Evolutionary conservation across 495 filamentous ascomycete genomes (phyloP).

Genomic region (Glutinoglossum americanum): DNA sequence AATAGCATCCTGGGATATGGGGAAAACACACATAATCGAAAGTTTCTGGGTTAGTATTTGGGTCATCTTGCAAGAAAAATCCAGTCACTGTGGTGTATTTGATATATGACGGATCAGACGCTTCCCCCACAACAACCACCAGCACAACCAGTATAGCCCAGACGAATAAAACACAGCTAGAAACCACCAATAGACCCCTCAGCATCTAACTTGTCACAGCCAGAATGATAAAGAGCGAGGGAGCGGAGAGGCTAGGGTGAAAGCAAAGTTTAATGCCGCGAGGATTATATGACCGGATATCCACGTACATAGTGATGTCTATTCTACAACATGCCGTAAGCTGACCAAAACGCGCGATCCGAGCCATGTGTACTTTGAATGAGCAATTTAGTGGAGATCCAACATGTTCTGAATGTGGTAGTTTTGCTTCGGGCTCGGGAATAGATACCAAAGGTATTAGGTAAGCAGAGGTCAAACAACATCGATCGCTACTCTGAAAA

Average conservation of each 20-base stretch:
- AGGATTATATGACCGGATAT: background rate
- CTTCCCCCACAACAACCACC: background rate
- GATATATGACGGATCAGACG: conserved; percentile 12
- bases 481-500: too few relatives aligned
- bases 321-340: background rate
- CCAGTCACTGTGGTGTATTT: conserved; percentile 44
- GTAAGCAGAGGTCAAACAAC: background rate
- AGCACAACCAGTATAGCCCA: background rate
- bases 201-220: background rate
- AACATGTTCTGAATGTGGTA: too few relatives aligned
- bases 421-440: too few relatives aligned
- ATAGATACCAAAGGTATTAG: background rate
- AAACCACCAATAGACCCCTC: background rate
- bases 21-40: conserved; percentile 38
- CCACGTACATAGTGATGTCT: background rate
- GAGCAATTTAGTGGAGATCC: background rate
- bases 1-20: background rate
- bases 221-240: background rate
- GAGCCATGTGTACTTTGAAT: background rate
- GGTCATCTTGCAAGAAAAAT: conserved; percentile 51
- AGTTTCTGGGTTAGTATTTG: conserved; percentile 32
- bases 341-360: background rate
- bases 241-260: background rate
- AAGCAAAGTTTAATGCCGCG: too few relatives aligned
- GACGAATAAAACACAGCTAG: background rate